Conservation (phyloP, 768 basidiomycete species). For the Chiua virens region DNA sequence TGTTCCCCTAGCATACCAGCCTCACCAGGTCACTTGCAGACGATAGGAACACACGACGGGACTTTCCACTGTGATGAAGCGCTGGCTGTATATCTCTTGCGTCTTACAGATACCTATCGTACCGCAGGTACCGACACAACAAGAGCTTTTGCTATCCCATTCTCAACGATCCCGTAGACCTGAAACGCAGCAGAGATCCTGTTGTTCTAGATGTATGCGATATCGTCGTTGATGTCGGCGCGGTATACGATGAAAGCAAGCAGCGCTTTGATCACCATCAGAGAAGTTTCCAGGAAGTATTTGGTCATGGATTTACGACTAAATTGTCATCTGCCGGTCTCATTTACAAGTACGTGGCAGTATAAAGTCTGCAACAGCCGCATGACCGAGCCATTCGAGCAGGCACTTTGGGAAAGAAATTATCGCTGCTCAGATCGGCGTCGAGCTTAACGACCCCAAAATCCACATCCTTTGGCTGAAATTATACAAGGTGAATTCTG, state of each 20-base stretch:
- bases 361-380: conserved; percentile 5
- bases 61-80: conserved; percentile 98
- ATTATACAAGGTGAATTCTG: conserved; percentile 67
- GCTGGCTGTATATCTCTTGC: conserved; percentile 86
- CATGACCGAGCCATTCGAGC: conserved; percentile 1
- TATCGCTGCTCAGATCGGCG: conserved; percentile 59
- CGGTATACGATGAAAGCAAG: conserved; percentile 77
- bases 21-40: conserved; percentile 36
- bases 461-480: conserved; percentile 83
- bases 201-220: conserved; percentile 74
- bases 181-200: conserved; percentile 76
- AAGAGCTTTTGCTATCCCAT: not conserved
- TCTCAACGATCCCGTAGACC: conserved; percentile 35
- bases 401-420: conserved; percentile 92
- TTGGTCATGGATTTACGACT: conserved; percentile 83
- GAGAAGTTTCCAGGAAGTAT: conserved; percentile 85
- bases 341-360: conserved; percentile 79
- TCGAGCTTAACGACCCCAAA: conserved; percentile 55
- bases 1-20: not conserved
- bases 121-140: conserved; percentile 57
- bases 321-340: conserved; percentile 93
- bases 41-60: conserved; percentile 93
- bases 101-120: conserved; percentile 70
- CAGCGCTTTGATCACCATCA: conserved; percentile 96
- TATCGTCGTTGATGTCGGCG: conserved; percentile 96